Conservation (phyloP, 2,329 filamentous ascomycete species). For the Sarocladiaceae sp. region DNA sequence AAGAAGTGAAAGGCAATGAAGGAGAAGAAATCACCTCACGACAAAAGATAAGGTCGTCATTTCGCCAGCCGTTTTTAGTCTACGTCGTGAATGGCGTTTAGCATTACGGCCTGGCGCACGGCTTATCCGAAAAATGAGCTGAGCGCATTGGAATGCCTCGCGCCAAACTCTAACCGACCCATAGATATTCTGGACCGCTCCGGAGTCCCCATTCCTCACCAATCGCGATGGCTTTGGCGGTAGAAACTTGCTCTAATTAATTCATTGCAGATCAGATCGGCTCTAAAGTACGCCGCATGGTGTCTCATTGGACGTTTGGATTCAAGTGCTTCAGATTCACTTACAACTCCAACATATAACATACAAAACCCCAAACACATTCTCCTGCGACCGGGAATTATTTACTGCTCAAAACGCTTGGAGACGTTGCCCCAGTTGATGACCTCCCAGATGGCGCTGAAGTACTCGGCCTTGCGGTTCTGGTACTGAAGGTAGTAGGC, state of each 20-base stretch:
- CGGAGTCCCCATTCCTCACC: too few relatives aligned
- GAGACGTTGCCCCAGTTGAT: conserved; percentile 92
- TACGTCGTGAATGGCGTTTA: too few relatives aligned
- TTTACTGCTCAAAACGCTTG: conserved; percentile 61
- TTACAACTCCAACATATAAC: neutral
- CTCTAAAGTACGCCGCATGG: too few relatives aligned
- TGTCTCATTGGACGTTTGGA: neutral
- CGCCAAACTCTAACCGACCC: neutral
- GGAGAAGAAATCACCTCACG: too few relatives aligned
- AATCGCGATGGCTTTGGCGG: too few relatives aligned
- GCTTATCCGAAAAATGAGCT: too few relatives aligned
- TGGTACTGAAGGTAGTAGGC: conserved; percentile 95
- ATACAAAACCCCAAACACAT: neutral
- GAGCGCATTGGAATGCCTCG: neutral
- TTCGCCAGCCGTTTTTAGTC: too few relatives aligned
- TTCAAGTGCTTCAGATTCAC: neutral
- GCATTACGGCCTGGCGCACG: too few relatives aligned
- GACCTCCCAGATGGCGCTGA: conserved; percentile 88
- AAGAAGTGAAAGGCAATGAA: too few relatives aligned
- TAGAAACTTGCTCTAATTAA: too few relatives aligned
- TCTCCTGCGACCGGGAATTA: neutral
- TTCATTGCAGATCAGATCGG: too few relatives aligned
- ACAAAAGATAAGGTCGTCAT: too few relatives aligned
- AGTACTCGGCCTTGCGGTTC: conserved; percentile 97
- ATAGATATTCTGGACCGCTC: neutral